Evolutionary conservation across 1,284 basidiomycete genomes (phyloP).

Genomic region (Meripilus lineatus): DNA sequence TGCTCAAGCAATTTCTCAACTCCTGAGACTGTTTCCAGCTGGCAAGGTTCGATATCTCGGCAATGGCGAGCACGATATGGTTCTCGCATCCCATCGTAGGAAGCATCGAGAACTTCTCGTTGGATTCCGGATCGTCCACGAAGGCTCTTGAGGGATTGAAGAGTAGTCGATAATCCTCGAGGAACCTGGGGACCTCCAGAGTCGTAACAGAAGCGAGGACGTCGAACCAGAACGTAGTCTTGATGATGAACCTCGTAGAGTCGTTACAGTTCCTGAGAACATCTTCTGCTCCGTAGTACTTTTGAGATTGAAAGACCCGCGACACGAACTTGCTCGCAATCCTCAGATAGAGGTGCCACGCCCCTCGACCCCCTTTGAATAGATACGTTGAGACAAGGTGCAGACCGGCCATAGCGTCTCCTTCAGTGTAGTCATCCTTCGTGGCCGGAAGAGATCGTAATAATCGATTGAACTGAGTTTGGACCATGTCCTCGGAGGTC

Average conservation of each 20-base stretch:
- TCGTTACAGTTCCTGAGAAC: constrained; percentile 43
- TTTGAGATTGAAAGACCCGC: constrained; percentile 35
- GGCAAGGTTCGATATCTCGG: constrained; percentile 64
- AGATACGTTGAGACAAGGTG: constrained; percentile 70
- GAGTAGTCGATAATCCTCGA: constrained; percentile 50
- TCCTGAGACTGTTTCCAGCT: constrained; percentile 53
- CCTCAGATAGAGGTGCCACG: constrained; percentile 61
- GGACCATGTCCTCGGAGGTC: constrained; percentile 14
- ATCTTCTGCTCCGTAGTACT: constrained; percentile 35
- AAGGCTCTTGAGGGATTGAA: constrained; percentile 43
- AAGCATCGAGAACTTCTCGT: constrained; percentile 56
- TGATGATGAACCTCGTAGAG: constrained; percentile 64
- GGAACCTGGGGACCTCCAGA: constrained; percentile 50
- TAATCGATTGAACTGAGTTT: constrained; percentile 28
- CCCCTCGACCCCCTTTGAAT: constrained; percentile 66
- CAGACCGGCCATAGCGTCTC: constrained; percentile 72
- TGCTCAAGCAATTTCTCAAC: constrained; percentile 41
- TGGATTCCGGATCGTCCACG: constrained; percentile 15
- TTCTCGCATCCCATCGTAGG: constrained; percentile 83
- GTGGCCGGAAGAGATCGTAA: constrained; percentile 25
- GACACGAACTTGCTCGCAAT: constrained; percentile 52
- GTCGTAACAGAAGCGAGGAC: constrained; percentile 72
- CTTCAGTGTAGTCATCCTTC: constrained; percentile 33
- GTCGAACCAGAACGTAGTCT: constrained; percentile 82
- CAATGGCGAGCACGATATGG: constrained; percentile 69